Conservation (phyloP, 371 early-diverging fungal species). For the Cokeromyces recurvatus region DNA sequence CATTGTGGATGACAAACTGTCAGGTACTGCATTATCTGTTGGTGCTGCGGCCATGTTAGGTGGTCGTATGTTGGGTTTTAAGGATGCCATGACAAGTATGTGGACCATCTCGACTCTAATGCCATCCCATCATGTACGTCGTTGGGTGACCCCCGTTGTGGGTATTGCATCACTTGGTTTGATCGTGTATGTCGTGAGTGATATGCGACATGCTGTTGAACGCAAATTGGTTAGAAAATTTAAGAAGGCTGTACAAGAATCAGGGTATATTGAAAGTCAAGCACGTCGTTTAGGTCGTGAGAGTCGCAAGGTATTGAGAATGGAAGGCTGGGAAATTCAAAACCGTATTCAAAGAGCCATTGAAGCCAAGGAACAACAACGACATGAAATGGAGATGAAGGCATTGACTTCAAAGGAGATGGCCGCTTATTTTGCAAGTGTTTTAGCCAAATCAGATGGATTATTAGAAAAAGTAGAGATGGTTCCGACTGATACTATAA, state of each 20-base stretch:
- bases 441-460: slow-evolving; percentile 44
- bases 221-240: slow-evolving; percentile 78
- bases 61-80: slow-evolving; percentile 44
- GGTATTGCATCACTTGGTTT: slow-evolving; percentile 66
- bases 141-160: slow-evolving; percentile 37
- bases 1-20: slow-evolving; percentile 53
- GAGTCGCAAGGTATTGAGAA: slow-evolving; percentile 70
- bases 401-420: slow-evolving; percentile 61
- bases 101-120: slow-evolving; percentile 37
- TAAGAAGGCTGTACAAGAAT: slow-evolving; percentile 59
- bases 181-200: slow-evolving; percentile 74
- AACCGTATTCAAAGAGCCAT: slow-evolving; percentile 76
- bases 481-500: slow-evolving; percentile 32
- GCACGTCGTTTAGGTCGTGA: slow-evolving; percentile 70
- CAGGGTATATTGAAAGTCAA: slow-evolving; percentile 65
- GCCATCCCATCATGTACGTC: slow-evolving; percentile 31
- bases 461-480: slow-evolving; percentile 38
- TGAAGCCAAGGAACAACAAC: slow-evolving; percentile 67
- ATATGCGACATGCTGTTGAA: slow-evolving; percentile 79
- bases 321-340: slow-evolving; percentile 85
- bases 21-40: slow-evolving; percentile 36
- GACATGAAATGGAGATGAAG: slow-evolving; percentile 54
- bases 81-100: slow-evolving; percentile 38
- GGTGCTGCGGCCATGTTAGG: slow-evolving; percentile 45
- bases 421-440: slow-evolving; percentile 59